phyloP scores from a whole-genome alignment of 225 moss, liverwort and hornwort species.

The Anthoceros angustus region DNA sequence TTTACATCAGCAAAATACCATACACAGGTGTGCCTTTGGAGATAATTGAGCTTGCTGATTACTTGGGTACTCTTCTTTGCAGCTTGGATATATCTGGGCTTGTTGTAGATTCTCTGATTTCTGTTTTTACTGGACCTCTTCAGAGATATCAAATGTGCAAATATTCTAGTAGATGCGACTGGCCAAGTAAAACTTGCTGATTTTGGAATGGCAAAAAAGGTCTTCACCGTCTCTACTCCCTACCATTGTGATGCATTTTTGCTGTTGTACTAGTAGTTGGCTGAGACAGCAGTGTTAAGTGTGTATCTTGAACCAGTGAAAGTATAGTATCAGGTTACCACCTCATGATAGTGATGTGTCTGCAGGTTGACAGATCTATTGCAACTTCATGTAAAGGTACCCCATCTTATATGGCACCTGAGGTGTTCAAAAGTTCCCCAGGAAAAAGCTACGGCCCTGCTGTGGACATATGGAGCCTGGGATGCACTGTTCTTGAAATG shows the following conservation, averaged over 20 bases:
- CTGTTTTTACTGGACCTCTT: background rate
- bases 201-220: conserved; percentile 86
- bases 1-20: conserved; percentile 62
- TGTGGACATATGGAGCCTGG: conserved; percentile 91
- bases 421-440: conserved; percentile 23
- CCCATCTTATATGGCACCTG: conserved; percentile 94
- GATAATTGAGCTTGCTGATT: background rate
- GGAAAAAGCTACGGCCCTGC: conserved; percentile 37
- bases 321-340: background rate
- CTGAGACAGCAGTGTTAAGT: too few species aligned
- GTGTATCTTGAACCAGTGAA: background rate
- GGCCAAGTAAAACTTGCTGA: conserved; percentile 94
- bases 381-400: conserved; percentile 75
- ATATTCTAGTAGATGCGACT: conserved; percentile 75
- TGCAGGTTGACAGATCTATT: conserved; percentile 50
- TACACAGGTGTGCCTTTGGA: conserved; percentile 28
- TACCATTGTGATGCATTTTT: background rate
- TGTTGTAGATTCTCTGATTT: background rate
- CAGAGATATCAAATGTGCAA: conserved; percentile 90
- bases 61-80: background rate
- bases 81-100: too few species aligned
- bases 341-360: background rate
- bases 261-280: background rate
- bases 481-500: conserved; percentile 87
- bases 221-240: conserved; percentile 8